Evolutionary conservation across 1,284 basidiomycete species (phyloP).

Genomic region (Mycena sp.): DNA sequence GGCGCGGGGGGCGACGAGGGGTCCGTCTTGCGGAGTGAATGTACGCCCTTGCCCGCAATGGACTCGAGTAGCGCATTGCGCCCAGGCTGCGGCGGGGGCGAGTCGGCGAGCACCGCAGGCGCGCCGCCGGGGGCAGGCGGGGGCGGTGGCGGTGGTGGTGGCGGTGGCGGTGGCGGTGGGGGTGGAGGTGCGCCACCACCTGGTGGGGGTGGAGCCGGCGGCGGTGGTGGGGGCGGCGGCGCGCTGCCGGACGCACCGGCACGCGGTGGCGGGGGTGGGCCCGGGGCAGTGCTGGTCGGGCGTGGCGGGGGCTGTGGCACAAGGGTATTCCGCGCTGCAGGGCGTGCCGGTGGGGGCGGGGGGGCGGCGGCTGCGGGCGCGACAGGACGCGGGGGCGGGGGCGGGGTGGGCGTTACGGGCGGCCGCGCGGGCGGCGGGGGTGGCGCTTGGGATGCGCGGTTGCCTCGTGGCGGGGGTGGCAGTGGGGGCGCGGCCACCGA

Average conservation of each 20-base stretch:
- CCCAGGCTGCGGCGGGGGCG: constrained; percentile 56
- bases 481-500: constrained; percentile 42
- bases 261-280: constrained; percentile 46
- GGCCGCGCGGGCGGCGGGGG: constrained; percentile 9
- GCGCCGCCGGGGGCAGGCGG: constrained; percentile 33
- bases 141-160: constrained; percentile 44
- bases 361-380: constrained; percentile 46
- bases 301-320: constrained; percentile 43
- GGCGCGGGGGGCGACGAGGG: constrained; percentile 35
- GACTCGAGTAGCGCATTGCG: constrained; percentile 67
- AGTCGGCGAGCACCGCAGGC: constrained; percentile 32
- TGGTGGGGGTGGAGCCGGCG: constrained; percentile 51
- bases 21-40: constrained; percentile 78
- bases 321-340: constrained; percentile 39
- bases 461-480: constrained; percentile 35
- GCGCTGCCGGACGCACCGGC: constrained; percentile 24
- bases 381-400: constrained; percentile 43
- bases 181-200: constrained; percentile 35
- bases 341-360: constrained; percentile 41
- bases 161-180: constrained; percentile 46
- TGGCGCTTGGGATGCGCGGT: constrained; percentile 39
- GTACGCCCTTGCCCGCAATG: constrained; percentile 67
- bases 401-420: constrained; percentile 36
- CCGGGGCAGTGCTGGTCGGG: constrained; percentile 41
- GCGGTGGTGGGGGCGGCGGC: constrained; percentile 40